Base-by-base conservation (phyloP, 306 rosid genomes). In the Sicyos baderoa region DNA sequence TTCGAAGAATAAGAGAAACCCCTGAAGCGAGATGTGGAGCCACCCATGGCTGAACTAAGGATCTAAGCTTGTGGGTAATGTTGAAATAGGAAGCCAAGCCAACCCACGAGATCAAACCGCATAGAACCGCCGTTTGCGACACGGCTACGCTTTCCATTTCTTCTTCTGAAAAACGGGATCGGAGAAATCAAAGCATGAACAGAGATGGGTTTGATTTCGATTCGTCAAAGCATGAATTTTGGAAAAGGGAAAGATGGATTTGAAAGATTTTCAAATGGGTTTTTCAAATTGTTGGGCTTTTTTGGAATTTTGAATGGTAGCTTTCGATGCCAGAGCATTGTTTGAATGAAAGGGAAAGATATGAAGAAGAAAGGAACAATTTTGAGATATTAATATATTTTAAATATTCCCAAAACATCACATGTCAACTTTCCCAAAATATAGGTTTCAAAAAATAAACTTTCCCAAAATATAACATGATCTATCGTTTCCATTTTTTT, bases 41-140 rank as follows among this genome's bases (percentile, higher is more conserved):
- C 21, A 86, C 91, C 86, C 84, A 88, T 6, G 97, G 95, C 66
- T 83, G 99, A 14, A 88, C 58, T 25, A 84, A 80, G 72, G 97
- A 94, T 84, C 99, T 77, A 68, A 94, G 82, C 77, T 77, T 85
- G 42, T 70, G 86, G 80, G 96, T 85, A 29, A 86, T 68, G 75
- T 87, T 77, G 70, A 94, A 86, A 59, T 79, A 83, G 9, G 97
- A 88, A 71, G 96, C 58, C 23, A 72, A 61, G 14, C 79, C 12
- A 72, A 88, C 13, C 92, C 95, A 94, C 13, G 82, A 79, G 14
- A 84, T 49, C 70, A 94, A 74, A 70, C 89, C 91, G 40, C 80
- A 88, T 6, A 94, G 76, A 48, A 84, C 74, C 63, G 87, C 77
- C 67, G 84, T 84, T 71, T 94, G 97, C 95, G 96, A 90, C 70